Evolutionary conservation across 2,329 filamentous ascomycete genomes (phyloP).

Genomic region (Lachnellula cervina): DNA sequence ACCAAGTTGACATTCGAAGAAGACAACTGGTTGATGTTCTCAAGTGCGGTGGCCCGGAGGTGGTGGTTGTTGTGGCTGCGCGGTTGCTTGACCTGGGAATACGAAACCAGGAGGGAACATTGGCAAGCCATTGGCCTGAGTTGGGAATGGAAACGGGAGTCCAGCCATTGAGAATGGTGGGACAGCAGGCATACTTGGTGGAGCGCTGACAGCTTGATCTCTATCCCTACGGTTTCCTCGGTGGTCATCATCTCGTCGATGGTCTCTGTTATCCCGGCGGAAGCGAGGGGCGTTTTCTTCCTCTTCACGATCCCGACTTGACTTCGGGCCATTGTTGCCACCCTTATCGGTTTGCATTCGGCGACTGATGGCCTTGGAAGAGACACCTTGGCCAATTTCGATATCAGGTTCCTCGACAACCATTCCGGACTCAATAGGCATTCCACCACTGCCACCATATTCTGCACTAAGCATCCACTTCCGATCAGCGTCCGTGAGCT

Average conservation of each 20-base stretch:
- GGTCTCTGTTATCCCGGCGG: conserved; percentile 17
- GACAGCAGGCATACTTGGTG: conserved; percentile 17
- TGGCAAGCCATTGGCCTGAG: conserved; percentile 43
- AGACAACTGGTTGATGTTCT: neutral
- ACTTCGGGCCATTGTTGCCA: conserved; percentile 60
- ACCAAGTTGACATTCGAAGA: neutral
- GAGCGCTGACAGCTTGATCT: conserved; percentile 7
- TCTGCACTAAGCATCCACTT: conserved; percentile 97
- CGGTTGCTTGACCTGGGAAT: conserved; percentile 30
- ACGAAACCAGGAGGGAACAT: conserved; percentile 42
- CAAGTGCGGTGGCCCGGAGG: conserved; percentile 17
- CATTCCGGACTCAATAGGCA: conserved; percentile 73
- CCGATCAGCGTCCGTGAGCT: conserved; percentile 90
- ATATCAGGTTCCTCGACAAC: conserved; percentile 97
- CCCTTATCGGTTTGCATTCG: conserved; percentile 66
- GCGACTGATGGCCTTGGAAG: conserved; percentile 77
- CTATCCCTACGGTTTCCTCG: conserved; percentile 10
- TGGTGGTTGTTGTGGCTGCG: conserved; percentile 25
- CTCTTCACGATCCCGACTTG: conserved; percentile 32
- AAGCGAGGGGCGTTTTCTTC: conserved; percentile 26
- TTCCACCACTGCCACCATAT: conserved; percentile 86
- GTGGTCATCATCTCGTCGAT: conserved; percentile 12
- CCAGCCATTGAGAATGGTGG: conserved; percentile 13
- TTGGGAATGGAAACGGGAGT: conserved; percentile 36
- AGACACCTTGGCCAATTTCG: conserved; percentile 95